phyloP scores from a whole-genome alignment of 139 green algal genomes.

The Nannochloris sp. region DNA sequence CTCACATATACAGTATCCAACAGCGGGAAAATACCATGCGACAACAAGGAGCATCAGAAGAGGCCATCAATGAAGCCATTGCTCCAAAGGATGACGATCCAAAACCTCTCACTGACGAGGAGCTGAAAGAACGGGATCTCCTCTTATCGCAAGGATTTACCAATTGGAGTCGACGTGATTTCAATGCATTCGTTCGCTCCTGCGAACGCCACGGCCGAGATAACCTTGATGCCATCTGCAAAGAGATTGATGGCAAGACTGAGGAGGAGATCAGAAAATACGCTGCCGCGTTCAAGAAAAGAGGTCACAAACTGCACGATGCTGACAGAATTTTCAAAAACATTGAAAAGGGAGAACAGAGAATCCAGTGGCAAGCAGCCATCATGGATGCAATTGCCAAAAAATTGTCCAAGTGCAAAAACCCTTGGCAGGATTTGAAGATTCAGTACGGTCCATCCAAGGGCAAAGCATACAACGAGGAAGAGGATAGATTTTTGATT shows the following conservation, averaged over 20 bases:
- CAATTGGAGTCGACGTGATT: conserved; percentile 86
- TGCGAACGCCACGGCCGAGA: conserved; percentile 85
- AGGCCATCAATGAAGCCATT: conserved; percentile 41
- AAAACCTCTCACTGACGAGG: conserved; percentile 79
- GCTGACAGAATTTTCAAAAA: conserved; percentile 83
- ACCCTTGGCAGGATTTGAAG: conserved; percentile 81
- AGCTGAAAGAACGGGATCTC: conserved; percentile 43
- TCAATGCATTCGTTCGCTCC: conserved; percentile 83
- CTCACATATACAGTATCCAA: conserved; percentile 47
- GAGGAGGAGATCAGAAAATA: conserved; percentile 67
- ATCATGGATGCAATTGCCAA: conserved; percentile 77
- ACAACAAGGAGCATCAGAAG: conserved; percentile 58
- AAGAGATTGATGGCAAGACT: conserved; percentile 89
- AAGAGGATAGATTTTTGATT: conserved; percentile 98
- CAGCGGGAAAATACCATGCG: conserved; percentile 37
- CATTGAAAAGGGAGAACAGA: conserved; percentile 87
- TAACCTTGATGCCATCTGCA: conserved; percentile 62
- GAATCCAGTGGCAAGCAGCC: conserved; percentile 70
- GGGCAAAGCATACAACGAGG: conserved; percentile 96
- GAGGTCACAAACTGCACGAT: conserved; percentile 61
- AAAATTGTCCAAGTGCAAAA: conserved; percentile 92
- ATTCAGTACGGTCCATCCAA: conserved; percentile 94
- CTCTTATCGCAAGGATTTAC: conserved; percentile 76
- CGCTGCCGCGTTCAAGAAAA: conserved; percentile 64
- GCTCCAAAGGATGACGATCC: conserved; percentile 60